These are phyloP conservation scores for Macrophomina phaseolina DNA, from an alignment of 2,329 filamentous ascomycete species.

Conservation along the genomic window DNA sequence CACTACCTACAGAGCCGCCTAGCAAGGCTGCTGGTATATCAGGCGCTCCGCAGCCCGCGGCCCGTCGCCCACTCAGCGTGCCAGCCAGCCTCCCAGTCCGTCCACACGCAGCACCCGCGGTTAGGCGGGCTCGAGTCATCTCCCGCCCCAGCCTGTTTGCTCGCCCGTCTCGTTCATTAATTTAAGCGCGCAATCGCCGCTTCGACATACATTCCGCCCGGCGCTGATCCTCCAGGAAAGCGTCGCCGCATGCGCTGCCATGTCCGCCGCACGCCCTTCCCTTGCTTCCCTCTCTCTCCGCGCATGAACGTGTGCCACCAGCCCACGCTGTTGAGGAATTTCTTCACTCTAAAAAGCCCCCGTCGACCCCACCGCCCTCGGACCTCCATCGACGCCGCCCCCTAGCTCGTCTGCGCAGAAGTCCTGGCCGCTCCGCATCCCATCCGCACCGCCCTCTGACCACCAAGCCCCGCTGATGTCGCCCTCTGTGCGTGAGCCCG, in stretches of 20 bases:
- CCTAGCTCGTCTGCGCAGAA: background rate
- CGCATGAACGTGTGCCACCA: conserved; percentile 8
- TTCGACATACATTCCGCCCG: background rate
- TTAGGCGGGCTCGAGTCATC: background rate
- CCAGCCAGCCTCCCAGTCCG: background rate
- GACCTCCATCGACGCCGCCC: background rate
- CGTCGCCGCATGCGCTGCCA: background rate
- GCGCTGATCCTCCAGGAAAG: conserved; percentile 2
- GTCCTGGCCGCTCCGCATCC: conserved; percentile 2
- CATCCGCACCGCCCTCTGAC: background rate
- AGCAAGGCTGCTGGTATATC: background rate
- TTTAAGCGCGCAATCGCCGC: background rate
- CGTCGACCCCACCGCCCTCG: background rate
- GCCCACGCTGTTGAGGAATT: conserved; percentile 4
- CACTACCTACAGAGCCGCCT: background rate
- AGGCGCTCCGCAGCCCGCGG: background rate
- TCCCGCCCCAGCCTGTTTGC: background rate
- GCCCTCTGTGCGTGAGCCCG: conserved; percentile 7
- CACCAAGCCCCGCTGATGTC: background rate
- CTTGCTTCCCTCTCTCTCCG: conserved; percentile 13
- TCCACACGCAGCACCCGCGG: background rate
- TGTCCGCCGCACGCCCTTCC: conserved; percentile 10
- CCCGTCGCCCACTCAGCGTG: background rate
- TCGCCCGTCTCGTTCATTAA: background rate
- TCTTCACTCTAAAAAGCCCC: background rate